Evolutionary conservation across 2,329 filamentous ascomycete genomes (phyloP), one percentile per base, ranked within the genome.

Genomic region (Myriangium duriaei): DNA sequence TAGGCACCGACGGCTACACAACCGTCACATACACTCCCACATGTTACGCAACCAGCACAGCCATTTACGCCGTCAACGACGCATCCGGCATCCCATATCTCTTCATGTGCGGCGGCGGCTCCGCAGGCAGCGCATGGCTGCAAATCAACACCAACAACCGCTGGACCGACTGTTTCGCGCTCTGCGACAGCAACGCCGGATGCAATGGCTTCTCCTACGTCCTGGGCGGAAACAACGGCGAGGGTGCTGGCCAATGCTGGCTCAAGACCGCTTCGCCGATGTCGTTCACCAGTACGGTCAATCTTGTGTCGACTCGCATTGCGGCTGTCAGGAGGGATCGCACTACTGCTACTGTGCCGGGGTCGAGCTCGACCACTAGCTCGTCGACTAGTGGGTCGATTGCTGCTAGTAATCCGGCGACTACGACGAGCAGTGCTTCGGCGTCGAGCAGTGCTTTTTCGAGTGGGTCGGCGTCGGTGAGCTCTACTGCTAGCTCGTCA

Each of bases 141-240:
- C 40, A 29, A 4, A 29, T 35, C 15, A 34, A 32, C 11, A 31
- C 32, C 3, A 33, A 33, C 9, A 38, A 34, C n/a, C 21, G 21
- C 21, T 45, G 43, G 40, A 30, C 32, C 3, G 47, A 49, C 11
- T 52, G 49, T 30, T 49, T 51, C 39, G 37, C 28, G 5, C 37
- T 47, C 9, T 51, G 50, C 34, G 47, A 49, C 24, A 30, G 15
- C 26, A 36, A 34, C 7, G 12, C 41, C 3, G 42, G 35, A n/a
- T 52, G 49, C 39, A 44, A 40, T 11, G 50, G 41, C 3, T 50
- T 47, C 41, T 45, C 41, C 2, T 52, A 48, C 34, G 33, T 42
- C 2, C 45, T 47, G 12, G 44, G 44, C 11, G 41, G 40, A 10
- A 14, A 15, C 16, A 11, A 34, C 7, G 43, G 43, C 2, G 45